Conservation (phyloP, 2,329 filamentous ascomycete genomes). For the Colletotrichum sp. region DNA sequence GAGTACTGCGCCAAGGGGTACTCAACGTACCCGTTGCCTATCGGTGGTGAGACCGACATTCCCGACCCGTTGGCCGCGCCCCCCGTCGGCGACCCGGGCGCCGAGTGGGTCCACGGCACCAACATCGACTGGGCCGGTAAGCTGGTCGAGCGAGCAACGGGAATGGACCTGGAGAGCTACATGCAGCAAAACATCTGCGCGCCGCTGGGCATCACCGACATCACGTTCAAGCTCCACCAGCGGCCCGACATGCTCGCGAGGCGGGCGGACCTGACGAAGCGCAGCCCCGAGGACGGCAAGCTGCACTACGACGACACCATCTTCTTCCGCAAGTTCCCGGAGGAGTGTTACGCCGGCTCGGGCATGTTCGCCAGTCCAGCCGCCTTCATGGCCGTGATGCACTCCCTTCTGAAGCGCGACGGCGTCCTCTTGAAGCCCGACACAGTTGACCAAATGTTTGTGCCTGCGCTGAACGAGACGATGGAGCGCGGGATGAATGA, state of each 20-base stretch:
- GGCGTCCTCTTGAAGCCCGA: conserved; percentile 46
- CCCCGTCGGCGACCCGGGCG: conserved; percentile 30
- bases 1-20: not conserved
- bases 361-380: conserved; percentile 36
- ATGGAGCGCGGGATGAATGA: not conserved
- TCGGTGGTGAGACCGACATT: not conserved
- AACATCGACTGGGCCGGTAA: conserved; percentile 58
- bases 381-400: conserved; percentile 49
- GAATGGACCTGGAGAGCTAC: conserved; percentile 43
- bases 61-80: not conserved
- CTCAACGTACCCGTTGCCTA: not conserved
- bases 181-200: conserved; percentile 48
- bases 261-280: conserved; percentile 6
- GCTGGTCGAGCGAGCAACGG: conserved; percentile 52
- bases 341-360: conserved; percentile 34
- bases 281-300: conserved; percentile 8
- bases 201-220: not conserved
- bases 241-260: conserved; percentile 23
- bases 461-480: conserved; percentile 27
- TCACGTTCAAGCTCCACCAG: conserved; percentile 25
- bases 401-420: conserved; percentile 52
- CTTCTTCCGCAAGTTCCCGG: not conserved
- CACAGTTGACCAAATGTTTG: conserved; percentile 50
- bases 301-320: conserved; percentile 17
- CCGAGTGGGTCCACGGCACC: conserved; percentile 45